Base-by-base conservation (phyloP, 2,329 filamentous ascomycete genomes). In the Diaporthe capsici region DNA sequence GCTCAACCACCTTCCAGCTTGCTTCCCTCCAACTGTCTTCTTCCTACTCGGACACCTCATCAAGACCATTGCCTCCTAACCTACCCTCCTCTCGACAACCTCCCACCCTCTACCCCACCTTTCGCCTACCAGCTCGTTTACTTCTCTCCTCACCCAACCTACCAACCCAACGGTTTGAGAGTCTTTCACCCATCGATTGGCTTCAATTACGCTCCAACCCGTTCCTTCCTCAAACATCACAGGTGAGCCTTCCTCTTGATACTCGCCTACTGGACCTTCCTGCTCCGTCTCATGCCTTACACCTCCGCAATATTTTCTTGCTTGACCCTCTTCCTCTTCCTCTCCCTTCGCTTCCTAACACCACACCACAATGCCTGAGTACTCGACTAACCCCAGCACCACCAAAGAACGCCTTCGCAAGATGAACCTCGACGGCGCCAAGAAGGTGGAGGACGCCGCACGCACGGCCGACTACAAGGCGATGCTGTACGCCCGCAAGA, bases 331-430 rank as follows among this genome's bases (percentile, higher is more conserved):
- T 37, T 10, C 37, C 31, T 31, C 34, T 37, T 10, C 37, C 37
- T 39, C 10, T 39, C 4, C 37, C 37, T 12, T 44, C 25, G n/a
- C 25, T 63, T 4, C 17, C 34, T 15, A 6, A 17, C 39, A 31
- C 25, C 37, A 39, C 31, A 15, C 44, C 10, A 39, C 12, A 25
- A 9, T n/a, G 20, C 78, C 15, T 39, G 68, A 42, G 75, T 82
- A 82, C 73, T 81, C 80, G 0, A 80, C 74, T 0, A 82, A 82
- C 53, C 75, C 71, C 3, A 79, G 80, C 67, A 81, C 80, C 0
- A 22, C 80, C 17, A 78, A 80, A 8, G 78, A 78, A 4, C 79
- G 80, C 5, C 49, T 42, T 6, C 81, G 81, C 71, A 80, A 76
- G 20, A 63, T 73, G 67, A 51, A n/a, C 6, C 42, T 63, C 22